Evolutionary conservation across 2,329 filamentous ascomycete species (phyloP).

Genomic region (Didymella keratinophila): DNA sequence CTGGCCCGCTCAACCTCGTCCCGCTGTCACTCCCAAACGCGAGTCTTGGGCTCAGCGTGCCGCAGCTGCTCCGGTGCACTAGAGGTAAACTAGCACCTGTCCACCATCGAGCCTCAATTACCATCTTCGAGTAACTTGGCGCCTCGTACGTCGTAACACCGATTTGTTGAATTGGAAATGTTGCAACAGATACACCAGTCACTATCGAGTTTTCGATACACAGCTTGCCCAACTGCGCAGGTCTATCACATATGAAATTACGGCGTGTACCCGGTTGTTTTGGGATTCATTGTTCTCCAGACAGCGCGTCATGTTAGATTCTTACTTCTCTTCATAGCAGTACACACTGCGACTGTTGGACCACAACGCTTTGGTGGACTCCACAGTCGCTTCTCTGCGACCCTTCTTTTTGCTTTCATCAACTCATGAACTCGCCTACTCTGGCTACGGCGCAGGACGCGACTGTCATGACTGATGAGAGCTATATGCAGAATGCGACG

Average conservation of each 20-base stretch:
- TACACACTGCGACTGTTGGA: conserved; percentile 33
- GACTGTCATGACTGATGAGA: conserved; percentile 24
- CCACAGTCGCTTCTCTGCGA: conserved; percentile 30
- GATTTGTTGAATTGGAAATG: conserved; percentile 5
- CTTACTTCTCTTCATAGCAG: conserved; percentile 25
- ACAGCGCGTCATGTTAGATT: conserved; percentile 21
- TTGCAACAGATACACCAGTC: conserved; percentile 10
- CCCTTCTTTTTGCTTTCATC: conserved; percentile 25
- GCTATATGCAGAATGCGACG: conserved; percentile 25
- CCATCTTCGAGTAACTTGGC: background rate
- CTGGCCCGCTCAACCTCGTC: conserved; percentile 40
- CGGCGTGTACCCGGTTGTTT: conserved; percentile 21
- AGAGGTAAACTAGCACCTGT: background rate
- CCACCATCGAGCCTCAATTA: background rate
- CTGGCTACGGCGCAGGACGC: conserved; percentile 28
- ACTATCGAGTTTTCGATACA: conserved; percentile 10
- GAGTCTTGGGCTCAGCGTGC: conserved; percentile 23
- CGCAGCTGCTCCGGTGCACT: conserved; percentile 19
- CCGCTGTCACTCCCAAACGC: conserved; percentile 27
- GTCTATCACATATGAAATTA: conserved; percentile 23
- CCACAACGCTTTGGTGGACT: conserved; percentile 36
- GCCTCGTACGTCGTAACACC: conserved; percentile 1
- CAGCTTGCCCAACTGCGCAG: conserved; percentile 9
- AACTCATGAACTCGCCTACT: conserved; percentile 15
- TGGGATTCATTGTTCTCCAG: conserved; percentile 16